Base-by-base conservation (phyloP, 2,329 filamentous ascomycete genomes). In the Trichoderma guizhouense region DNA sequence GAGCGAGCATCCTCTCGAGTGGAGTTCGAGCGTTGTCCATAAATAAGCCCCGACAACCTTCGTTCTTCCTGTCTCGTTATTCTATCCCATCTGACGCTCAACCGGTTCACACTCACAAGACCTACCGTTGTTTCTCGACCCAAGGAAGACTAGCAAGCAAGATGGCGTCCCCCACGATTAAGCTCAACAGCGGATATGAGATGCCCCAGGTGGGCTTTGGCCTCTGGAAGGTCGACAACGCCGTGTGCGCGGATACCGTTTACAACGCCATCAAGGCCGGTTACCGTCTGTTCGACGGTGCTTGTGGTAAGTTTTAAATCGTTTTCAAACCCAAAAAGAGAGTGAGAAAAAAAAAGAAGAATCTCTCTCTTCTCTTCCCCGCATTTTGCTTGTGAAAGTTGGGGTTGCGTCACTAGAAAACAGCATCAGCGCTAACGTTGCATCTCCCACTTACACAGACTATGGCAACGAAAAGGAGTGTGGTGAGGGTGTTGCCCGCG, bases 391-490 rank as follows among this genome's bases (percentile, higher is more conserved):
- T 28, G 36, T 65, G 43, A 28, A 55, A 55, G 36, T 65, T 21
- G 36, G 39, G 39, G 28, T 18, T 65, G 63, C 47, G 21, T 53
- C 47, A 24, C n/a, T 53, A 53, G 47, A 47, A 47, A 47, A 55
- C 36, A 60, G 34, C 36, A 55, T 34, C 58, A 32, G 30, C 43
- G 68, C 60, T 69, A 61, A 69, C 32, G 47, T 53, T 15, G 18
- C 6, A 43, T 7, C 9, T 28, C 14, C 8, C 30, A 62, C 43
- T 34, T 24, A 32, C 62, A 5, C 77, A 93, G 92, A 95, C 82
- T 95, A 96, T 83, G 92, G 92, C 77, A 95, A 95, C 81, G 93
- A 95, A 82, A 89, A 89, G 76, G 92, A 94, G 82, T 90, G 88
- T 75, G 93, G 93, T 72, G 84, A 94, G 80, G 93, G 93, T 77